A percentile compares a stretch with the other conserved stretches of the same genome.
Evolutionary conservation across 31 red algal species (phyloP).

Genomic region (Porphyra umbilicalis): DNA sequence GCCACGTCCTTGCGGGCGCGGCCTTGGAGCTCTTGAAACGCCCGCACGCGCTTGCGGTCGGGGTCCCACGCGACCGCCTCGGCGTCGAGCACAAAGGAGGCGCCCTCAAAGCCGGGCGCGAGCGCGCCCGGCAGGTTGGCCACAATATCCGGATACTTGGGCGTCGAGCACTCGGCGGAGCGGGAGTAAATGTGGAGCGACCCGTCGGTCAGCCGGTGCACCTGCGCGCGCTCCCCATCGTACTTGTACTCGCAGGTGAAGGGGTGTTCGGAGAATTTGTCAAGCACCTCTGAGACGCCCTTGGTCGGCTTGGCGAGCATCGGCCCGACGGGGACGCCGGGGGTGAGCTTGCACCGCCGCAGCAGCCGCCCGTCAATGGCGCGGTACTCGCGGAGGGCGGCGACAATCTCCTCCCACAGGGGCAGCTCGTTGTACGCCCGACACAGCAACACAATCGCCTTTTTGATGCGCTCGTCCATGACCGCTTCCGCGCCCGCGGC

Average conservation of each 20-base stretch:
- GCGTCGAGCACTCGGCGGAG: conserved; percentile 81
- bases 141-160: conserved; percentile 94
- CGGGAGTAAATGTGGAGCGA: conserved; percentile 82
- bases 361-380: conserved; percentile 48
- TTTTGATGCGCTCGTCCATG: conserved; percentile 40
- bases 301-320: conserved; percentile 99
- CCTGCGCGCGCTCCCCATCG: conserved; percentile 96
- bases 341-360: conserved; percentile 68
- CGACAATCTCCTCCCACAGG: conserved; percentile 78
- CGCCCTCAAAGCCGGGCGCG: conserved; percentile 12
- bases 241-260: conserved; percentile 99
- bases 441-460: conserved; percentile 24
- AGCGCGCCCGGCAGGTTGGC: conserved; percentile 30
- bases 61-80: conserved; percentile 91
- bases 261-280: conserved; percentile 44
- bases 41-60: conserved; percentile 56
- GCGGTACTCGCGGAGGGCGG: conserved; percentile 48
- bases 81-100: conserved; percentile 86
- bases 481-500: conserved; percentile 16
- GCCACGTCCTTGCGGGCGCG: conserved; percentile 86
- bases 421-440: conserved; percentile 77
- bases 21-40: conserved; percentile 88
- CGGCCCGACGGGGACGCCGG: conserved; percentile 88
- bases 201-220: conserved; percentile 84
- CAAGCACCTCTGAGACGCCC: conserved; percentile 82